Evolutionary conservation across 1,139 yeast genomes (phyloP), one percentile per base, ranked within the genome.

Genomic region (Nakaseomyces glabratus): DNA sequence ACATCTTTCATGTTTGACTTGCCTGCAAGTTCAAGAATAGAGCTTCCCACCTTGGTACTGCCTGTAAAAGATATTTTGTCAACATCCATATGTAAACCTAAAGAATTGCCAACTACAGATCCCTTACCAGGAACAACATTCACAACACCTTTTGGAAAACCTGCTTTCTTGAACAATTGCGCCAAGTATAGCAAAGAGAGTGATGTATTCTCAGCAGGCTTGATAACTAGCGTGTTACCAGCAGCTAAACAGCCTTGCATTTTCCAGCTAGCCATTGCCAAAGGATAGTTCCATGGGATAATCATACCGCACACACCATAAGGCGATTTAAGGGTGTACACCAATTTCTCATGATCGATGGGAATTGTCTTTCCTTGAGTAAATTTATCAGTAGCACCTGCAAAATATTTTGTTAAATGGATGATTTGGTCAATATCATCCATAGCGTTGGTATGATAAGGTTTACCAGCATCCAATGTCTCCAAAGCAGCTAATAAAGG

Each of bases 371-470:
- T 68, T 31, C 95, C 95, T 43, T 71, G 69, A 39, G 73, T 62
- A 45, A 78, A 67, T 64, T 85, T 85, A 61, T 81, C 93, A 31
- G 94, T 88, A 76, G 82, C 79, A 35, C 95, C 95, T 16, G 90
- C 94, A 57, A 72, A 71, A 68, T 79, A 65, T 65, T 78, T 68
- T 65, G 78, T 64, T 56, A 79, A 64, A 51, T 72, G 62, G 55
- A 79, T 52, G 58, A 76, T 64, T 62, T 73, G 62, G 55, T 68
- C 73, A 35, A 85, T 65, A 54, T 85, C 95, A 41, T 62, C 72
- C 35, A 61, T 49, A 8, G 78, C 71, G 48, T 73, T 73, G 37
- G 66, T 60, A 36, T 61, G 59, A 42, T 62, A 52, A 29, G 82
- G 79, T 55, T 78, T 78, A 31, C 86, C 86, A 11, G 78, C 64